phyloP scores from a whole-genome alignment of 257 asterid species.

The Marsdenia floribunda region DNA sequence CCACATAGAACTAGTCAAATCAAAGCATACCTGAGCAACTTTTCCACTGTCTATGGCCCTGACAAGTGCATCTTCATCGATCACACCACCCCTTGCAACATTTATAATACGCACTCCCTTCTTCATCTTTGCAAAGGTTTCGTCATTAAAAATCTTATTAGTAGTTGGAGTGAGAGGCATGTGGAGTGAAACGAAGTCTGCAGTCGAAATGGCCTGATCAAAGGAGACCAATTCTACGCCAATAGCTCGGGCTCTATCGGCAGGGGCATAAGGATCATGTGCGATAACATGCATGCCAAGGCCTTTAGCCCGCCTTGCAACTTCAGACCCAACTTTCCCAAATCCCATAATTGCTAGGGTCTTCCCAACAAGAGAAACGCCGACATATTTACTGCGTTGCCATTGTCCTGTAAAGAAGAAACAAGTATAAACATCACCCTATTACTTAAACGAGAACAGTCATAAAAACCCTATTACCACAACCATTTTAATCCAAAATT shows the following conservation, averaged over 20 bases:
- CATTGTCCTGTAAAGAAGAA: constrained; percentile 57
- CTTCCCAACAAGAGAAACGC: constrained; percentile 90
- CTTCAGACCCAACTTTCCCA: constrained; percentile 78
- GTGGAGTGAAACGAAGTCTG: constrained; percentile 88
- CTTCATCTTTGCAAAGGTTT: constrained; percentile 83
- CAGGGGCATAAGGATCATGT: constrained; percentile 97
- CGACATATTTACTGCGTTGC: constrained; percentile 61
- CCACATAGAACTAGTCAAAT: background rate
- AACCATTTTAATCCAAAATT: background rate
- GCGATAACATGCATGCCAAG: constrained; percentile 92
- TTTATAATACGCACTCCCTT: constrained; percentile 71
- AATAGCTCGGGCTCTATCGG: constrained; percentile 89
- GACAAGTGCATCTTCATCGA: constrained; percentile 90
- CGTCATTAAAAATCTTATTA: constrained; percentile 68
- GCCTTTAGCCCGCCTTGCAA: constrained; percentile 88
- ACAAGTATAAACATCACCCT: background rate
- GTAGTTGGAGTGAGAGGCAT: constrained; percentile 97
- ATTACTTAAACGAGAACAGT: constrained; percentile 1
- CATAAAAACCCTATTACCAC: constrained; percentile 1
- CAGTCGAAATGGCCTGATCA: constrained; percentile 74
- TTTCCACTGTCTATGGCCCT: constrained; percentile 81
- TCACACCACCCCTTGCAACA: constrained; percentile 97
- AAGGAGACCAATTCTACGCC: constrained; percentile 90
- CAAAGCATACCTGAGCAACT: constrained; percentile 72
- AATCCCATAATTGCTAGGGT: constrained; percentile 94